Base-by-base conservation (phyloP, 2,329 filamentous ascomycete genomes). In the Colletotrichum liriopes region DNA sequence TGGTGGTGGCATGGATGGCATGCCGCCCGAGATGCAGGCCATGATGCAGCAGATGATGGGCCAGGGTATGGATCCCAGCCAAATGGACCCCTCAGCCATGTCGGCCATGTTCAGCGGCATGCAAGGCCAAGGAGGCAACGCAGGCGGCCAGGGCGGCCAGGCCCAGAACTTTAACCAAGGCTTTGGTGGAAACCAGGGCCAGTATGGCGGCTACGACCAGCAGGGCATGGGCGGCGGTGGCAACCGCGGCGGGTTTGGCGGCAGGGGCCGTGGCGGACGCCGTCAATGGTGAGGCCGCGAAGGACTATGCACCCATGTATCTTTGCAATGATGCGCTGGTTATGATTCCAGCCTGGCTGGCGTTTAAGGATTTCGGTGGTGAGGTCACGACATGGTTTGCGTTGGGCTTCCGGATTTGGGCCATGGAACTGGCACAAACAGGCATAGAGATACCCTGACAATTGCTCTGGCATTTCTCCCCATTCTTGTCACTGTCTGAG, bases 21-120 rank as follows among this genome's bases (percentile, higher is more conserved):
- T 92, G 81, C 83, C 89, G 3, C 87, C 90, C 0, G 90, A 92
- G 78, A 92, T 92, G 88, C 90, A 92, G 78, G 84, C 85, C 56
- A 91, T 92, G 88, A 90, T 92, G 89, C 90, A 92, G 80, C 90
- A 92, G 80, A 91, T 92, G 89, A 91, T 92, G 87, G 85, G 87
- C 0, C 85, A 85, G 0, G 90, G 90, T 29, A 90, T 92, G 84
- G 90, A 92, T 74, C 89, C 90, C 51, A 90, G 85, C 73, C 90
- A 92, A 81, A 91, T 92, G 89, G 90, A 92, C 73, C 87, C 89
- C 47, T 84, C 82, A 41, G 81, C 88, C 71, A 88, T 90, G 83
- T 85, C 85, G 18, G 84, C 86, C 77, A 91, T 92, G 88, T 91
- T 90, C 76, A 83, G 85, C 0, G 86, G 86, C 41, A 90, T 90